Conservation (phyloP, 177 flowering plant genomes). For the Vitis hybrid region DNA sequence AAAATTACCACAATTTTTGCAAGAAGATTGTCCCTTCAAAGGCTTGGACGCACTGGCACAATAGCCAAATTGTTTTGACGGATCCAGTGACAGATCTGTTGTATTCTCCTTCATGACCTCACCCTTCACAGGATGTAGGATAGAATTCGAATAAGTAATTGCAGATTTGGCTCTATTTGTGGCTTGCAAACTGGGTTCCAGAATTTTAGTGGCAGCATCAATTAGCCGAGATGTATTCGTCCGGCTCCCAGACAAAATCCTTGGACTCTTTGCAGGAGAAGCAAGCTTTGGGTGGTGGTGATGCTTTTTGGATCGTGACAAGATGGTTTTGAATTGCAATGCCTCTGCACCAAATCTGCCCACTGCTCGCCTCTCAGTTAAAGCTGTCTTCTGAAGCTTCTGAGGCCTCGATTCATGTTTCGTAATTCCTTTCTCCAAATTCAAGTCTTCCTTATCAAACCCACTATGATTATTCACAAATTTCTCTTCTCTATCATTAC, state of each 20-base stretch:
- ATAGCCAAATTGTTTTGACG: constrained; percentile 18
- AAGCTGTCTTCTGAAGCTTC: constrained; percentile 79
- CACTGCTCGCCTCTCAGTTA: constrained; percentile 50
- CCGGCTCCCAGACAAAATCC: constrained; percentile 29
- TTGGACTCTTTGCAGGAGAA: constrained; percentile 52
- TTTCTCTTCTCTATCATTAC: constrained; percentile 21
- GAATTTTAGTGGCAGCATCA: constrained; percentile 77
- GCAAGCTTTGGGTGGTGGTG: constrained; percentile 44
- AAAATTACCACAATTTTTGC: constrained; percentile 56
- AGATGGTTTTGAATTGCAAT: constrained; percentile 56
- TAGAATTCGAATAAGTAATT: constrained; percentile 48
- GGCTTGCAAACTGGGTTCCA: constrained; percentile 84
- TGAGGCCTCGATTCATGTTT: constrained; percentile 66
- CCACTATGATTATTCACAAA: constrained; percentile 11
- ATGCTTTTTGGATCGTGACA: constrained; percentile 62
- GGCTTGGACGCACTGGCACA: constrained; percentile 16
- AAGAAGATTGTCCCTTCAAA: constrained; percentile 43
- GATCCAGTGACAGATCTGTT: constrained; percentile 9
- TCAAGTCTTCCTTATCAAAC: constrained; percentile 20
- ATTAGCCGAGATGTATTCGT: constrained; percentile 59
- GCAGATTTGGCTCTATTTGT: constrained; percentile 53
- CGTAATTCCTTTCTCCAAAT: constrained; percentile 32
- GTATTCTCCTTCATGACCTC: constrained; percentile 22
- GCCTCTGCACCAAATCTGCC: constrained; percentile 69
- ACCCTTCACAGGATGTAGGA: constrained; percentile 18